phyloP scores from a whole-genome alignment of 1,284 basidiomycete species.

The Nidula niveotomentosa region DNA sequence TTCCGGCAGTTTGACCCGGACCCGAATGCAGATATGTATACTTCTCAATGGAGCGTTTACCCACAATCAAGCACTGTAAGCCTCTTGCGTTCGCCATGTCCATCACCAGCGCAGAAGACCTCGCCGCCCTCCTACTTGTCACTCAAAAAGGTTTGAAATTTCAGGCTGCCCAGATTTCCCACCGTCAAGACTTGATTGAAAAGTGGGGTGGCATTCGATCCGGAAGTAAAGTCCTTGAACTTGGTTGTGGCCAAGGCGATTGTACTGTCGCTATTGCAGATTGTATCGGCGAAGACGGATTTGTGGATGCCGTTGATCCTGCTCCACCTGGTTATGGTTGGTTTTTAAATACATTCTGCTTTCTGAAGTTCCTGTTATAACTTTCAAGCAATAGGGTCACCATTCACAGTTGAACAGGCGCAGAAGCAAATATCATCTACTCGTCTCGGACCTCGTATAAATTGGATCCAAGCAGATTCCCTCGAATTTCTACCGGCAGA shows the following conservation, averaged over 20 bases:
- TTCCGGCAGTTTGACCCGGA: too few species aligned
- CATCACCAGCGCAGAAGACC: not conserved
- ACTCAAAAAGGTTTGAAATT: not conserved
- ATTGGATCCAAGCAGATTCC: not conserved
- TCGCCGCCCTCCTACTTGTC: not conserved
- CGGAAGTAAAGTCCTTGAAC: conserved; percentile 33
- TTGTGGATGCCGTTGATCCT: conserved; percentile 25
- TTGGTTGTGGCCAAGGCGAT: conserved; percentile 46
- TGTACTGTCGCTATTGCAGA: conserved; percentile 37
- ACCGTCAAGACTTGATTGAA: conserved; percentile 31
- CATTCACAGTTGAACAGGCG: conserved; percentile 39
- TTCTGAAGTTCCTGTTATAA: conserved; percentile 5
- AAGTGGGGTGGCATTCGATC: conserved; percentile 26
- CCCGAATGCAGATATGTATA: too few species aligned
- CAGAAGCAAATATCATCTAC: conserved; percentile 31
- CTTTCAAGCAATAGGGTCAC: conserved; percentile 26
- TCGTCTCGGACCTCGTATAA: conserved; percentile 32
- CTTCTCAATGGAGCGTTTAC: too few species aligned
- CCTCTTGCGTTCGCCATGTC: not conserved
- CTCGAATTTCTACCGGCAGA: not conserved
- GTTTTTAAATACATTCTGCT: not conserved
- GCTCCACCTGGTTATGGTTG: not conserved
- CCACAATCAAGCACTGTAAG: too few species aligned
- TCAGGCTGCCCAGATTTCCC: conserved; percentile 16
- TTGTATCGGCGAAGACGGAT: conserved; percentile 24